Base-by-base conservation (phyloP, 345 rosid species). In the Excoecaria cochinchinensis region DNA sequence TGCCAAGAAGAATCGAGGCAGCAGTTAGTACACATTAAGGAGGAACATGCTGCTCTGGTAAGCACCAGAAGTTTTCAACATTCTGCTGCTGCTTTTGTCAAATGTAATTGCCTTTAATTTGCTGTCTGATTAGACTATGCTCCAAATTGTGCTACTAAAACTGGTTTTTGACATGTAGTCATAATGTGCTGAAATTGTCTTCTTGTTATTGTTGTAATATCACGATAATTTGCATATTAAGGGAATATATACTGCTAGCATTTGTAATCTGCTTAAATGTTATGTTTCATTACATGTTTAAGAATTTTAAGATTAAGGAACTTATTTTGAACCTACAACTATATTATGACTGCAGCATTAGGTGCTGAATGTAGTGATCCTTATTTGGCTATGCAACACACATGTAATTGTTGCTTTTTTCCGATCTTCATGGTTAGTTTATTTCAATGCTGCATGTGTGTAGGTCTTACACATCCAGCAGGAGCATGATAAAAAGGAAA, bases 1-100 rank as follows among this genome's bases (percentile, higher is more conserved):
- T 80, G 83, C 77, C 84, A 80, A 82, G 91, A 89, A 73, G 91
- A 92, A 77, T 84, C 89, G 58, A 85, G 82, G 75, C 80, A 76
- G 82, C 79, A 87, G 67, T 77, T 90, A 84, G 63, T 81, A 65
- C 75, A 21, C 46, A 5, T 85, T 70, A 86, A 90, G 82, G 87
- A 87, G 80, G 97, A 90, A 74, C 90, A 91, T 82, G 87, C 92
- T 81, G 82, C 92, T 80, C 67, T 82, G 70, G 98, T 90, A 88
- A 77, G 81, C 57, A 62, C 31, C 66, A 46, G 19, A 80, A 78
- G 67, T 63, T 77, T 31, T 72, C 58, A 16, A 58, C 24, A 24
- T 72, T 63, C 12, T 50, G 6, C 51, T 80, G 14, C 25, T 11
- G 38, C 31, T 57, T 21, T 57, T 31, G 42, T 40, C 53, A 13